phyloP scores from a whole-genome alignment of 129 eudicot genomes.

The sunflower (Helianthus annuus) region DNA sequence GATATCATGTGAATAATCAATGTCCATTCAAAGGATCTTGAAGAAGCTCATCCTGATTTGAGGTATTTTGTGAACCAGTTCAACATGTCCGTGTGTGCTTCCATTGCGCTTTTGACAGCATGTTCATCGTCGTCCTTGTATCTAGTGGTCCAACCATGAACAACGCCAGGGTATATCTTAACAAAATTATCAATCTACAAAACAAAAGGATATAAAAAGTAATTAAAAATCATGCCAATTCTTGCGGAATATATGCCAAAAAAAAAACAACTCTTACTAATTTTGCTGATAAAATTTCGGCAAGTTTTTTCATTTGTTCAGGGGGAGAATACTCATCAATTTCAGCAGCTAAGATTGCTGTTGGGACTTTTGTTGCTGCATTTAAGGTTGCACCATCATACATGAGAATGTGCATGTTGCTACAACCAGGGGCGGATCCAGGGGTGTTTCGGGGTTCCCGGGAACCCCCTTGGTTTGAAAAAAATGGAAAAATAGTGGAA shows the following conservation, averaged over 20 bases:
- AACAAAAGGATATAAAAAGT: not conserved
- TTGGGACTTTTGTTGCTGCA: slow-evolving; percentile 47
- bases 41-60: slow-evolving; percentile 5
- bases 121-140: slow-evolving; percentile 43
- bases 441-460: no score
- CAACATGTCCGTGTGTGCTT: slow-evolving; percentile 46
- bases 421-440: no score
- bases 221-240: not conserved
- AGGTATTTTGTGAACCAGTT: slow-evolving; percentile 40
- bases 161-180: slow-evolving; percentile 46
- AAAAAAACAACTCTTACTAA: slow-evolving; percentile 29
- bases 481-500: no score
- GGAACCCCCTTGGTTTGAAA: no score
- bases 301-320: slow-evolving; percentile 38
- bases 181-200: slow-evolving; percentile 40
- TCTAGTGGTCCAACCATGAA: slow-evolving; percentile 55
- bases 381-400: not conserved
- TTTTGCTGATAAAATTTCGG: slow-evolving; percentile 45
- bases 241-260: no score
- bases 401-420: not conserved
- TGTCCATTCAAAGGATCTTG: not conserved
- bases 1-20: no score
- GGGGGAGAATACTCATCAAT: slow-evolving; percentile 36
- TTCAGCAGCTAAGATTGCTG: slow-evolving; percentile 58
- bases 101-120: slow-evolving; percentile 37